Percentiles rank a stretch among this genome's conserved stretches.
These are phyloP conservation scores for Kodamaea sp. DNA, from an alignment of 1,139 yeast species.

Conservation along the genomic window DNA sequence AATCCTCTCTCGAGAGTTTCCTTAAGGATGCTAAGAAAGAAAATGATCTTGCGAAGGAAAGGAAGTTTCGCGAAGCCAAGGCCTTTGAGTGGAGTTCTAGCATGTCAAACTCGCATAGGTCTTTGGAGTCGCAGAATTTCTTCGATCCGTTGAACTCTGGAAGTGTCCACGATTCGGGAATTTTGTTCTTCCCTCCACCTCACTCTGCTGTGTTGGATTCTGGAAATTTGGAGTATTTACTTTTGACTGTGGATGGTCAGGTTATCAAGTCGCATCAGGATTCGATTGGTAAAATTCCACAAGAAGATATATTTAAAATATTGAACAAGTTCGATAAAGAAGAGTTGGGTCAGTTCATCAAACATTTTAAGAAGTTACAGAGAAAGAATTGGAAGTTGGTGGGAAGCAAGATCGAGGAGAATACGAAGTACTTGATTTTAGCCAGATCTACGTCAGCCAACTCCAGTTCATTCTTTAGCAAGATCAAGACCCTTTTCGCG, in stretches of 20 bases:
- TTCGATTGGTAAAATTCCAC: constrained; percentile 39
- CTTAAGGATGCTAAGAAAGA: constrained; percentile 46
- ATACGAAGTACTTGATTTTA: constrained; percentile 34
- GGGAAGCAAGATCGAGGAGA: constrained; percentile 36
- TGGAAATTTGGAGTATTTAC: constrained; percentile 37
- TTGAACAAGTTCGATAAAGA: constrained; percentile 39
- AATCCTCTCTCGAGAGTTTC: constrained; percentile 33
- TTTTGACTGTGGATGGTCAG: constrained; percentile 48
- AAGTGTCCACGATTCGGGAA: neutral
- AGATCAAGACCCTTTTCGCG: constrained; percentile 32
- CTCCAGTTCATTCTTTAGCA: constrained; percentile 13
- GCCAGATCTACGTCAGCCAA: constrained; percentile 21
- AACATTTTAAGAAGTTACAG: constrained; percentile 33
- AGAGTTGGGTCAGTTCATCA: constrained; percentile 33
- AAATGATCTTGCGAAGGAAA: constrained; percentile 39
- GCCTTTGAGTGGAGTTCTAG: constrained; percentile 57
- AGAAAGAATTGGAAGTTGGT: constrained; percentile 45
- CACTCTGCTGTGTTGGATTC: neutral
- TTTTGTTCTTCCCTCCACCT: constrained; percentile 8
- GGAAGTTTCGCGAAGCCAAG: constrained; percentile 46
- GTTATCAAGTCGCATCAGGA: constrained; percentile 37
- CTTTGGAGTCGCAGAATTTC: constrained; percentile 48
- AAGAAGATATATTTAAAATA: constrained; percentile 49
- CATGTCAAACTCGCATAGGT: constrained; percentile 34
- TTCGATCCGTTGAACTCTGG: constrained; percentile 39